Conservation (phyloP, 2,329 filamentous ascomycete genomes). For the Stylonectria norvegica region DNA sequence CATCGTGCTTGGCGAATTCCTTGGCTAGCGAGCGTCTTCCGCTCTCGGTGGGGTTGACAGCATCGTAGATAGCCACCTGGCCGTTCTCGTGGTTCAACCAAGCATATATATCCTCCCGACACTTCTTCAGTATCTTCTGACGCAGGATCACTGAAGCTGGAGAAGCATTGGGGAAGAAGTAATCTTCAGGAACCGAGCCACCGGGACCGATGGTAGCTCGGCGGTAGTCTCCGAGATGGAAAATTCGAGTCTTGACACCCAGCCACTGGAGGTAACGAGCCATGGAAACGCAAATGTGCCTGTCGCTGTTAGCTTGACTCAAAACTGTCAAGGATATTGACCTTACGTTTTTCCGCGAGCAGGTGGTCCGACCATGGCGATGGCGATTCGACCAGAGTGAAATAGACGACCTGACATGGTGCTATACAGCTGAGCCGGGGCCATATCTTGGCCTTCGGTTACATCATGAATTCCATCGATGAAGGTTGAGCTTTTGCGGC, state of each 20-base stretch:
- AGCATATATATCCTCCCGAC: slow-evolving; percentile 91
- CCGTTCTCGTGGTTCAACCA: slow-evolving; percentile 97
- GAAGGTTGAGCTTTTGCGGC: slow-evolving; percentile 90
- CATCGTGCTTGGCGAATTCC: slow-evolving; percentile 96
- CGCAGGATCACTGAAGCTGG: slow-evolving; percentile 88
- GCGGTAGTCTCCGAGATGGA: slow-evolving; percentile 95
- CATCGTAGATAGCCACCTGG: slow-evolving; percentile 97
- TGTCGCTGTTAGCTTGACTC: slow-evolving; percentile 33
- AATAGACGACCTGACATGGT: slow-evolving; percentile 97
- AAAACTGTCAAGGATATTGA: neutral
- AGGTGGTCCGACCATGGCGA: slow-evolving; percentile 92
- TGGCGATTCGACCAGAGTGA: slow-evolving; percentile 94
- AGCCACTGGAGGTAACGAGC: slow-evolving; percentile 95
- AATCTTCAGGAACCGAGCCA: slow-evolving; percentile 87
- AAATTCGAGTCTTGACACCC: slow-evolving; percentile 96
- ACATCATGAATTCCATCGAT: slow-evolving; percentile 97
- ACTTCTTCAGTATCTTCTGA: slow-evolving; percentile 97
- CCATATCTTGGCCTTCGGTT: slow-evolving; percentile 75
- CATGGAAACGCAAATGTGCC: slow-evolving; percentile 92
- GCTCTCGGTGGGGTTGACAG: slow-evolving; percentile 84
- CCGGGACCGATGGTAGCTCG: slow-evolving; percentile 83
- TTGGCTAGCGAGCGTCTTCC: slow-evolving; percentile 83
- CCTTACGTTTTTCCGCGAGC: slow-evolving; percentile 90
- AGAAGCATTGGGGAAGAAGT: slow-evolving; percentile 94
- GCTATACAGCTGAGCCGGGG: slow-evolving; percentile 94